Percentiles rank a stretch among this genome's conserved stretches.
Evolutionary conservation across 2,329 filamentous ascomycete species (phyloP).

Genomic region (Ophiostoma piceae): DNA sequence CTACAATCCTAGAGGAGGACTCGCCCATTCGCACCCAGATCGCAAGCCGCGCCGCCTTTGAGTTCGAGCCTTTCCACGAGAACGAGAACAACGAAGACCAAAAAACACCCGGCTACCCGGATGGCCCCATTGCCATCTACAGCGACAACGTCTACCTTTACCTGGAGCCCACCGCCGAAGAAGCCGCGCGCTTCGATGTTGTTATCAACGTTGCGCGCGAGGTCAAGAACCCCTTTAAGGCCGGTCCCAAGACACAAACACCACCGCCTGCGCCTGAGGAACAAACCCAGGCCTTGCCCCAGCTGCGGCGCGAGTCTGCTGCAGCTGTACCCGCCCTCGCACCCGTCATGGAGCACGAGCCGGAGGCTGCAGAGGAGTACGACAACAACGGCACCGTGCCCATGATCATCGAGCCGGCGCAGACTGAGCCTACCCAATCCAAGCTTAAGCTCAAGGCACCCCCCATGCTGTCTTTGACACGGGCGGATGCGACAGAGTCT

Average conservation of each 20-base stretch:
- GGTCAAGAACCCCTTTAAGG: constrained; percentile 62
- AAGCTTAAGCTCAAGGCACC: constrained; percentile 17
- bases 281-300: not conserved
- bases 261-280: not conserved
- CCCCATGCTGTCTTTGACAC: constrained; percentile 17
- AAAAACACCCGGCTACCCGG: constrained; percentile 75
- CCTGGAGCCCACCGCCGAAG: constrained; percentile 70
- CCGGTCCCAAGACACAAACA: not conserved
- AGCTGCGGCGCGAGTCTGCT: constrained; percentile 19
- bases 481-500: constrained; percentile 9
- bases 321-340: constrained; percentile 19
- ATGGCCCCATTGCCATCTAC: constrained; percentile 78
- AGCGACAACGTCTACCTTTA: constrained; percentile 73
- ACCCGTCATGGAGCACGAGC: constrained; percentile 41
- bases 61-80: constrained; percentile 58
- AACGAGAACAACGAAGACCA: constrained; percentile 71
- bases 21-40: constrained; percentile 58
- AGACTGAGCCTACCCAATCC: not conserved
- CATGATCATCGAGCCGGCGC: constrained; percentile 50
- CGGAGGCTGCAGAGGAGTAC: not conserved
- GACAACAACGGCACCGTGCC: constrained; percentile 29
- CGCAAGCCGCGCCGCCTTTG: constrained; percentile 54
- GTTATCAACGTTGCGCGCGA: constrained; percentile 81
- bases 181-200: constrained; percentile 72
- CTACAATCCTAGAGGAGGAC: constrained; percentile 50